Base-by-base conservation (phyloP, 805 yeast species). In the Maudiozyma turicensis region DNA sequence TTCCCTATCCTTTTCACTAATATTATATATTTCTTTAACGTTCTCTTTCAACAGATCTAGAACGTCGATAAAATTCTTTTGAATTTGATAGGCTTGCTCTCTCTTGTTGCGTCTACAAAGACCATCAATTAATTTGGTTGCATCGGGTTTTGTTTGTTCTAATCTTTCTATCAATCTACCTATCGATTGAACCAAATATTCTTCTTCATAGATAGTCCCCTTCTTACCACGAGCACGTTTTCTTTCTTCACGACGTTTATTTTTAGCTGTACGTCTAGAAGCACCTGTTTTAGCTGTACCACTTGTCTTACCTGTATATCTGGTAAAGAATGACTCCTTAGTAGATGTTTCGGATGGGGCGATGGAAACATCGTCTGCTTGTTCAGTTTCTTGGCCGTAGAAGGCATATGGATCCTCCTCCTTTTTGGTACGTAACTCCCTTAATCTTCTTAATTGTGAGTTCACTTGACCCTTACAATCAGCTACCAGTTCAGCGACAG, bases 231-330 rank as follows among this genome's bases (percentile, higher is more conserved):
- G 80, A 2, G 99, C 99, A 52, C 81, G 78, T 71, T 93, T 93
- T 59, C 99, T 80, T 63, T 91, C 99, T 67, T 91, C 97, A 56
- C 99, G 80, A 65, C 96, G 86, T 55, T 82, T 80, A 67, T 93
- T 93, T 70, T 93, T 93, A 6, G 95, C 78, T 0, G 99, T 90
- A 60, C 84, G 78, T 66, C 99, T 78, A 0, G 96, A 83, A 2
- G 93, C 97, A 31, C 98, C 97, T 0, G 99, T 93, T 62, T 86
- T 85, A 4, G 98, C 98, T 3, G 99, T 93, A 28, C 96, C 96
- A 1, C 84, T 75, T 1, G 98, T 90, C 67, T 91, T 90, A 54
- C 98, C 99, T 0, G 99, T 93, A 66, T 93, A 93, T 63, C 95
- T 77, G 0, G 99, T 93, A 70, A 88, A 86, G 65, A 90, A 87